These are phyloP conservation scores for Apiospora pterosperma DNA, from an alignment of 2,329 filamentous ascomycete species.

Conservation along the genomic window DNA sequence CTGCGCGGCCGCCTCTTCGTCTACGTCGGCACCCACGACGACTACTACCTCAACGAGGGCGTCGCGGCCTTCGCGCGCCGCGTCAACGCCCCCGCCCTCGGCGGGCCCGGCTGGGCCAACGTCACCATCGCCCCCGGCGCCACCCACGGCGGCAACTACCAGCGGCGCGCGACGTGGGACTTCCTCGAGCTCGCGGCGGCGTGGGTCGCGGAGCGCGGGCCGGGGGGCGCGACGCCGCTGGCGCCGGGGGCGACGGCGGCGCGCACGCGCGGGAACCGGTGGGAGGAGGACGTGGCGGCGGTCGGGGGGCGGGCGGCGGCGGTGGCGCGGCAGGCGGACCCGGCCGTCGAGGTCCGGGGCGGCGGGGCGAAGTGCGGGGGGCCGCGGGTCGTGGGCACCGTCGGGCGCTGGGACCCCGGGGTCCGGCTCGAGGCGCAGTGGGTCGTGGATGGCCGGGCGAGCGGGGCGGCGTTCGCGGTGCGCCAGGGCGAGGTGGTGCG, in stretches of 20 bases:
- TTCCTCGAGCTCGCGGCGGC: slow-evolving; percentile 15
- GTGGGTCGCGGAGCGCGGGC: slow-evolving; percentile 15
- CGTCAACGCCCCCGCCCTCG: slow-evolving; percentile 8
- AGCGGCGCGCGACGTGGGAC: slow-evolving; percentile 14
- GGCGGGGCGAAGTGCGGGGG: slow-evolving; percentile 7
- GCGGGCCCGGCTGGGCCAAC: slow-evolving; percentile 17
- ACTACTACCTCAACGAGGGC: slow-evolving; percentile 18
- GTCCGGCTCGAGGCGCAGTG: slow-evolving; percentile 15
- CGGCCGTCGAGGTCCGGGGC: neutral
- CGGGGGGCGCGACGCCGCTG: slow-evolving; percentile 13
- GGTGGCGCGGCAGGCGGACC: neutral
- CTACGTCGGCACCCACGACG: slow-evolving; percentile 18
- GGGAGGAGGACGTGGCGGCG: neutral
- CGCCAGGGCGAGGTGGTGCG: slow-evolving; percentile 10
- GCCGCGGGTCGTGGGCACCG: slow-evolving; percentile 7
- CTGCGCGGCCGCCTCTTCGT: slow-evolving; percentile 15
- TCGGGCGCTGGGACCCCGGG: slow-evolving; percentile 19
- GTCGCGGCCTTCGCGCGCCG: slow-evolving; percentile 14
- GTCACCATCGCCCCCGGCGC: slow-evolving; percentile 14
- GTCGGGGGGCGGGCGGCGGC: neutral
- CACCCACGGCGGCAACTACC: slow-evolving; percentile 18
- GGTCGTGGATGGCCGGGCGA: slow-evolving; percentile 13
- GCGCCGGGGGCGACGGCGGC: neutral
- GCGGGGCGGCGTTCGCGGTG: slow-evolving; percentile 13
- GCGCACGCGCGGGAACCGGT: neutral